These are phyloP conservation scores for Neurospora sp. DNA, from an alignment of 495 filamentous ascomycete genomes.

Conservation along the genomic window DNA sequence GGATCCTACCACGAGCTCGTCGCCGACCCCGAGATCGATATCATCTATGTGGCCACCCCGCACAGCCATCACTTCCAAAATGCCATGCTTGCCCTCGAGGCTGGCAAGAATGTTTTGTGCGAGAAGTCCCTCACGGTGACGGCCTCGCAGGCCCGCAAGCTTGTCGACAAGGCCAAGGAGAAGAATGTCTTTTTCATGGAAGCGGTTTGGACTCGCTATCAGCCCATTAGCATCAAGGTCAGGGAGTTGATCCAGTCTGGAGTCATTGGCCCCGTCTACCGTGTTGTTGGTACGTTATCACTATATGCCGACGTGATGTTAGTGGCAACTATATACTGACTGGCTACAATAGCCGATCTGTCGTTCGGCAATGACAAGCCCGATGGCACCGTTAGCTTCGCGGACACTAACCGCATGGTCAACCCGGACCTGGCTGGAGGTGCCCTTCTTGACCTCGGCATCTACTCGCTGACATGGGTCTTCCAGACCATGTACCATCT, in stretches of 20 bases:
- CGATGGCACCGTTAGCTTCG: constrained; percentile 34
- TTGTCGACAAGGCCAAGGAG: constrained; percentile 60
- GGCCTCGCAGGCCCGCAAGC: constrained; percentile 64
- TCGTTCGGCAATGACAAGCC: constrained; percentile 33
- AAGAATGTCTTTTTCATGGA: constrained; percentile 95
- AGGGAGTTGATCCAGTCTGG: constrained; percentile 58
- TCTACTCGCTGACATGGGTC: constrained; percentile 88
- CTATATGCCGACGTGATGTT: background rate
- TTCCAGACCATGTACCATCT: constrained; percentile 86
- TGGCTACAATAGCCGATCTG: constrained; percentile 43
- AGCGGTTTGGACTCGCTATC: constrained; percentile 91
- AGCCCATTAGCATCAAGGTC: constrained; percentile 70
- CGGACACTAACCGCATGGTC: constrained; percentile 63
- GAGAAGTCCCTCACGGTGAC: constrained; percentile 93
- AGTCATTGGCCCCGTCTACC: constrained; percentile 64
- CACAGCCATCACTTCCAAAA: constrained; percentile 96
- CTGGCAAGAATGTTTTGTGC: constrained; percentile 81
- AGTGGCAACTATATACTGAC: background rate
- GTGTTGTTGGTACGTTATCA: constrained; percentile 47
- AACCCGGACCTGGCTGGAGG: constrained; percentile 82
- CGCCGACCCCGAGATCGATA: constrained; percentile 65
- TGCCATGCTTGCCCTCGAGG: constrained; percentile 66
- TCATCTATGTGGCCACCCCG: constrained; percentile 87
- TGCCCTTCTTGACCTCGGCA: constrained; percentile 74
- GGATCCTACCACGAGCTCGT: constrained; percentile 74